Conservation (phyloP, 768 basidiomycete genomes). For the Mycena floridula region DNA sequence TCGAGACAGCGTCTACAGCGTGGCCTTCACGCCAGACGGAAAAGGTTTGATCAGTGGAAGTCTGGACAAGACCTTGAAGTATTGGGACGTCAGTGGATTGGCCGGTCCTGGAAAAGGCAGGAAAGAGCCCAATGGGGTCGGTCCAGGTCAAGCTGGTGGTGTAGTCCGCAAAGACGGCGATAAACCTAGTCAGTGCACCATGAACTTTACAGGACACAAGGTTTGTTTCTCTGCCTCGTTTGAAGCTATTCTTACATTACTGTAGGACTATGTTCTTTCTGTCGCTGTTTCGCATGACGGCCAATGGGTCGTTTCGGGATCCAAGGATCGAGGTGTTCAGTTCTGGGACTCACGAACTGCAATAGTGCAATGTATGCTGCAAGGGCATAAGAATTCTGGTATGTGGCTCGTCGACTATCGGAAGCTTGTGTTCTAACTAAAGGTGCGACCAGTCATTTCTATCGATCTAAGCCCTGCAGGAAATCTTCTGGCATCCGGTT, state of each 20-base stretch:
- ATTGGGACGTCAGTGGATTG: slow-evolving; percentile 80
- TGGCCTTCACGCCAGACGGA: slow-evolving; percentile 92
- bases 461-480: slow-evolving; percentile 27
- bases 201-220: slow-evolving; percentile 91
- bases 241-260: no score
- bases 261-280: slow-evolving; percentile 28
- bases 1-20: slow-evolving; percentile 78
- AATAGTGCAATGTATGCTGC: slow-evolving; percentile 88
- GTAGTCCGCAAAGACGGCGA: slow-evolving; percentile 68
- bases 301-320: slow-evolving; percentile 90
- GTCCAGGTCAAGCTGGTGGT: slow-evolving; percentile 39
- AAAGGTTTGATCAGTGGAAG: slow-evolving; percentile 88
- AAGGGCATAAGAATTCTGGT: slow-evolving; percentile 59
- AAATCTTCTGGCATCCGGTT: slow-evolving; percentile 26
- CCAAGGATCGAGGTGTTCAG: slow-evolving; percentile 93
- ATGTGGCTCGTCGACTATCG: slow-evolving; percentile 21
- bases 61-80: slow-evolving; percentile 82
- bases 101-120: slow-evolving; percentile 41
- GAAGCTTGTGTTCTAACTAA: neutral
- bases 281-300: slow-evolving; percentile 77
- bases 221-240: slow-evolving; percentile 34
- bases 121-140: slow-evolving; percentile 39
- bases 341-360: slow-evolving; percentile 80
- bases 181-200: slow-evolving; percentile 49
- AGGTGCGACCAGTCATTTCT: slow-evolving; percentile 19